Evolutionary conservation across 2,329 filamentous ascomycete genomes (phyloP), one percentile per base, ranked within the genome.

Genomic region (Onygena corvina): DNA sequence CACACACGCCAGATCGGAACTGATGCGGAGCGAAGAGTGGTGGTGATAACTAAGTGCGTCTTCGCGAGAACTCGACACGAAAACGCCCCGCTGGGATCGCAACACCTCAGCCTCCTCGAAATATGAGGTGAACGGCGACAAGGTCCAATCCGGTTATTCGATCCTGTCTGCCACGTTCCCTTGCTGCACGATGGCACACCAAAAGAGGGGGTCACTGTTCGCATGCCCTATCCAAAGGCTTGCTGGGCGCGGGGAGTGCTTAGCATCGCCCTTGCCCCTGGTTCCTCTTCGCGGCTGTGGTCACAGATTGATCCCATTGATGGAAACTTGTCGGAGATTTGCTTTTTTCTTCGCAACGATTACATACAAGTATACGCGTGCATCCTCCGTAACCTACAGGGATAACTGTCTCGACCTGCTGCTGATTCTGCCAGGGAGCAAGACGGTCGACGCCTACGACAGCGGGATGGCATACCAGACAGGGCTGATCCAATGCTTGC

Each of bases 281-380:
- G 7, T n/a, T 27, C 12, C 38, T 8, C 12, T 27, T 27, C 23
- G 21, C 38, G 38, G 38, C 23, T 42, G 20, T 42, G 38, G 27
- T n/a, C 12, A 42, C 38, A n/a, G 27, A 42, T 25, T 7, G 38
- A 42, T 42, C 38, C 38, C 38, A 42, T 42, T 42, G 38, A 42
- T 42, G 38, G 38, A 42, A 42, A 42, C 38, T 5, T n/a, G 38
- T 42, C 38, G 38, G 38, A 42, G 38, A 27, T 42, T 42, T 42
- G 38, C 38, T 42, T 42, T 42, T 42, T 42, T 42, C 27, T 42
- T 42, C 38, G 27, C 11, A 23, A 25, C 38, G 38, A 25, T 42
- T 42, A 42, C 38, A 42, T 42, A 23, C 11, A 23, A 11, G 4
- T n/a, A 35, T 42, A 42, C 20, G 9, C n/a, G n/a, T n/a, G n/a